Base-by-base conservation (phyloP, 2,329 filamentous ascomycete species). In the Sporothrix protearum region DNA sequence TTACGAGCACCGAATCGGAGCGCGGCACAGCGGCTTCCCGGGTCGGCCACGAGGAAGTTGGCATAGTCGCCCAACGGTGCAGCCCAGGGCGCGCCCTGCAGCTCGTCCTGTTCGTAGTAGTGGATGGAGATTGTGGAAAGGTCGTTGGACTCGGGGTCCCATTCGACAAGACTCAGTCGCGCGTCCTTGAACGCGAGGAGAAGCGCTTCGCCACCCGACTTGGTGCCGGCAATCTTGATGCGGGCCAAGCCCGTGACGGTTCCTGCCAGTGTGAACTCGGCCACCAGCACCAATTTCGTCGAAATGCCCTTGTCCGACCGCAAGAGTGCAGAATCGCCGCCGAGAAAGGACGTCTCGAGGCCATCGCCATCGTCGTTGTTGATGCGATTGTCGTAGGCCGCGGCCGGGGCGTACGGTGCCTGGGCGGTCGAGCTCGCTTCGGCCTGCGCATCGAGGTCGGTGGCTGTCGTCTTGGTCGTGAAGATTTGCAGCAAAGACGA, bases 81-180 rank as follows among this genome's bases (percentile, higher is more conserved):
- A 68, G 91, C 89, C 91, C 94, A 97, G 0, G 95, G 94, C 74
- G 89, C 91, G 69, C 91, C 89, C 75, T 91, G 89, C 73, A 95
- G 84, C 78, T 97, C 94, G 78, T 97, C 94, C 79, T 96, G 92
- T 80, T 99, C 96, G 82, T 98, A 99, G 85, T 94, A 98, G 83
- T 99, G 96, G 77, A 99, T 95, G 68, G 95, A 98, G 74, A 96
- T 88, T 69, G 95, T 98, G 76, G 91, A 90, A 76, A 98, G 89
- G 68, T 88, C 88, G 80, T 92, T 86, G 75, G 88, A 89, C 79
- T 91, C 89, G 9, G 93, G 89, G 79, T 98, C 93, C 96, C 96
- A 99, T 82, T 97, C 93, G 71, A 97, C 86, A 80, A 99, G 85
- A 80, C 92, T 96, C 78, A 98, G 86, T 82, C 97, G 97, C 55